Evolutionary conservation across 1,284 basidiomycete genomes (phyloP).

Genomic region (Boletellus deceptivus): DNA sequence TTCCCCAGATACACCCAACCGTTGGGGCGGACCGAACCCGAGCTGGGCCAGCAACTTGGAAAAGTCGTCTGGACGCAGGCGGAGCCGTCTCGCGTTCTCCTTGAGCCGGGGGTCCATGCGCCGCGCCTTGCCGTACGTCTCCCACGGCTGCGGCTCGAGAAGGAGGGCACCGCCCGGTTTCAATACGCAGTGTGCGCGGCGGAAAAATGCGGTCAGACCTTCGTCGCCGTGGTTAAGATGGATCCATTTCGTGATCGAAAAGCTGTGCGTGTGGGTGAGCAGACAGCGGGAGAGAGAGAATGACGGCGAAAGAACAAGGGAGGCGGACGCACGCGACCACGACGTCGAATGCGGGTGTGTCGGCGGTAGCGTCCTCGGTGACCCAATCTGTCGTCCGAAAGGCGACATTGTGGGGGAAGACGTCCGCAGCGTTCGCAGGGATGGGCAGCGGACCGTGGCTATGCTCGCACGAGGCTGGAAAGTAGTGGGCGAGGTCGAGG

Average conservation of each 20-base stretch:
- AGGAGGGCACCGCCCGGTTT: slow-evolving; percentile 59
- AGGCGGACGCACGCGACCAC: slow-evolving; percentile 60
- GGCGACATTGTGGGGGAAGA: slow-evolving; percentile 72
- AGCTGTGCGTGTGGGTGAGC: slow-evolving; percentile 39
- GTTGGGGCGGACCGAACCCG: slow-evolving; percentile 56
- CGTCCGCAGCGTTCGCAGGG: slow-evolving; percentile 31
- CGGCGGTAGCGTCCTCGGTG: slow-evolving; percentile 51
- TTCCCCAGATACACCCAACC: slow-evolving; percentile 56
- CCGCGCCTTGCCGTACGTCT: slow-evolving; percentile 71
- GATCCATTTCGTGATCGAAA: slow-evolving; percentile 86
- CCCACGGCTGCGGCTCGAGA: slow-evolving; percentile 79
- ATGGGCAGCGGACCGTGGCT: slow-evolving; percentile 72
- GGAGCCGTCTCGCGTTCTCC: slow-evolving; percentile 53
- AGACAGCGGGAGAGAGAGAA: neutral
- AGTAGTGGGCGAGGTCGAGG: slow-evolving; percentile 41
- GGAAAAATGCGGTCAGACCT: slow-evolving; percentile 63
- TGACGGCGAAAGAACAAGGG: no score
- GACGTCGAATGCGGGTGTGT: slow-evolving; percentile 63
- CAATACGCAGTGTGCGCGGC: slow-evolving; percentile 54
- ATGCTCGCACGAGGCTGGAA: slow-evolving; percentile 72
- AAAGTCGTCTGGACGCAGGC: slow-evolving; percentile 63
- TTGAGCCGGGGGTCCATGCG: slow-evolving; percentile 62
- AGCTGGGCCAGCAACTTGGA: slow-evolving; percentile 49
- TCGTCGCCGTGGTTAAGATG: slow-evolving; percentile 75
- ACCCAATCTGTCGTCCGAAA: slow-evolving; percentile 75